phyloP scores from a whole-genome alignment of 169 alveolate species.

The Plasmodium berghei region DNA sequence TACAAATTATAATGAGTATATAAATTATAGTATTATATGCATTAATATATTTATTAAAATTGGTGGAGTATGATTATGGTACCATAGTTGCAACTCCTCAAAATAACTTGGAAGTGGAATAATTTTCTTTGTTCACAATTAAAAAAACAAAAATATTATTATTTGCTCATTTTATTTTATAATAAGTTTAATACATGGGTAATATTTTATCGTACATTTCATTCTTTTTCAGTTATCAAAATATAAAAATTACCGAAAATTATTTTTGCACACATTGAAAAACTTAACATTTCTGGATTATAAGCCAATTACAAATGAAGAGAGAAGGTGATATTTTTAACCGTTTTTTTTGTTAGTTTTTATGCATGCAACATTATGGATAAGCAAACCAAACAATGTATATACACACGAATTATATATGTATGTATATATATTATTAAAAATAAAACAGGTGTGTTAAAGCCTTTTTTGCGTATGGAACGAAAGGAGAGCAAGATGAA shows the following conservation, averaged over 20 bases:
- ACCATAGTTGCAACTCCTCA: no score
- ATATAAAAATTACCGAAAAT: slow-evolving; percentile 53
- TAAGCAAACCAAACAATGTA: neutral
- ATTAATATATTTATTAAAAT: no score
- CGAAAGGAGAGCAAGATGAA: slow-evolving; percentile 34
- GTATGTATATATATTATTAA: slow-evolving; percentile 13
- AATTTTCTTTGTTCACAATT: no score
- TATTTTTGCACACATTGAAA: slow-evolving; percentile 46
- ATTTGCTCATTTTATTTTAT: no score
- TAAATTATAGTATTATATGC: no score
- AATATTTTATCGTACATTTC: no score
- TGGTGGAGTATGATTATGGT: no score
- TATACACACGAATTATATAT: neutral
- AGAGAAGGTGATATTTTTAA: slow-evolving; percentile 35
- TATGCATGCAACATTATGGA: neutral
- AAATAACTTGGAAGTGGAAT: no score
- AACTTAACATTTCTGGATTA: slow-evolving; percentile 58
- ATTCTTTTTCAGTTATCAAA: slow-evolving; percentile 25
- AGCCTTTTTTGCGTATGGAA: slow-evolving; percentile 69
- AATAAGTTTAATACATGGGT: no score
- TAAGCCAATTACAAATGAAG: slow-evolving; percentile 60
- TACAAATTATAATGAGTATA: neutral
- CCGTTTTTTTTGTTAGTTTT: neutral
- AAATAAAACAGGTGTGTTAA: slow-evolving; percentile 37
- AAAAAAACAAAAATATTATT: no score